A percentile compares a stretch with the other conserved stretches of the same genome.
Conservation (phyloP, 306 rosid genomes). For the Cicer bijugum region DNA sequence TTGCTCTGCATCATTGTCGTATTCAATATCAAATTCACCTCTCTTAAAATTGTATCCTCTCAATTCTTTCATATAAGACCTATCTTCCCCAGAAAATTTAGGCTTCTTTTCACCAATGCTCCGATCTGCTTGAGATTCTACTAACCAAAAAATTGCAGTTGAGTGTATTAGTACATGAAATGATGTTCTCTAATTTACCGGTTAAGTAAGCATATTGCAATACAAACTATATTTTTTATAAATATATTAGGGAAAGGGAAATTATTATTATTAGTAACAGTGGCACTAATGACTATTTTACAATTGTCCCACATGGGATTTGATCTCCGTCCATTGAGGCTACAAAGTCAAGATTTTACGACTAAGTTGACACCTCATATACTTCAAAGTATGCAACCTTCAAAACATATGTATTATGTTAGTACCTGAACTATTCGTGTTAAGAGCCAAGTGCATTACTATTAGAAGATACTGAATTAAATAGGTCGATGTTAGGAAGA, state of each 20-base stretch:
- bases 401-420: neutral
- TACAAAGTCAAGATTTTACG: no score
- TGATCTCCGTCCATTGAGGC: no score
- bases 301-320: no score
- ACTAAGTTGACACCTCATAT: no score
- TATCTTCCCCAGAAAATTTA: slow-evolving; percentile 67
- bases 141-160: slow-evolving; percentile 21
- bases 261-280: no score
- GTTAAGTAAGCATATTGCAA: neutral
- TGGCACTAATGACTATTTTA: no score
- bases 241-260: no score
- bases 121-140: slow-evolving; percentile 68
- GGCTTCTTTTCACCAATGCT: slow-evolving; percentile 80
- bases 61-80: slow-evolving; percentile 67
- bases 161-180: slow-evolving; percentile 21
- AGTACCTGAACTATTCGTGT: neutral
- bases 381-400: neutral
- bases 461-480: neutral
- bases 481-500: neutral
- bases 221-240: neutral
- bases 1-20: slow-evolving; percentile 90
- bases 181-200: neutral
- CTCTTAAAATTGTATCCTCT: slow-evolving; percentile 86
- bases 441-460: neutral
- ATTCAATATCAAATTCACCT: slow-evolving; percentile 85